Evolutionary conservation across 1,139 yeast genomes (phyloP).

Genomic region (Blastobotrys illinoisensis): DNA sequence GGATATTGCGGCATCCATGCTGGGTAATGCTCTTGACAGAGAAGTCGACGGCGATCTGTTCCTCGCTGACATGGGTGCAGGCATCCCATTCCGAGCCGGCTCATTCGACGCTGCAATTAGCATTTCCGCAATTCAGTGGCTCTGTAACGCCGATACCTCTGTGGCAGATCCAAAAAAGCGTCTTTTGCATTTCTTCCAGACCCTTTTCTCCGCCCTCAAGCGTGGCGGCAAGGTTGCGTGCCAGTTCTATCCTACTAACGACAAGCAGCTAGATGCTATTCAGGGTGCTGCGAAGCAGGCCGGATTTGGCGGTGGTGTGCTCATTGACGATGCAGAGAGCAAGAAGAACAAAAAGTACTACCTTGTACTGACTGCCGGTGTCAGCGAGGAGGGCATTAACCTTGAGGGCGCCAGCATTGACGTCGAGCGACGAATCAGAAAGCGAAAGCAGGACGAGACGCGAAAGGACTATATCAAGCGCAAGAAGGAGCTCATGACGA

Average conservation of each 20-base stretch:
- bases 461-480: conserved; percentile 77
- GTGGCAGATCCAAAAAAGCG: conserved; percentile 84
- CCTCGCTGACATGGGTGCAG: conserved; percentile 87
- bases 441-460: conserved; percentile 57
- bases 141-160: conserved; percentile 88
- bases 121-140: conserved; percentile 95
- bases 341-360: conserved; percentile 88
- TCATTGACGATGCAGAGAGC: conserved; percentile 89
- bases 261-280: conserved; percentile 72
- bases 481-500: conserved; percentile 90
- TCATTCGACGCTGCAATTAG: conserved; percentile 96
- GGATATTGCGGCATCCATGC: conserved; percentile 95
- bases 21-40: conserved; percentile 88
- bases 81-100: conserved; percentile 94
- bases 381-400: conserved; percentile 60
- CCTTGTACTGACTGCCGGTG: conserved; percentile 83
- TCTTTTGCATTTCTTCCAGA: conserved; percentile 74
- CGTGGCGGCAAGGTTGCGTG: conserved; percentile 97
- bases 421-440: conserved; percentile 43
- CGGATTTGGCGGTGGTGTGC: conserved; percentile 94
- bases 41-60: conserved; percentile 92
- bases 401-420: conserved; percentile 78
- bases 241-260: conserved; percentile 92
- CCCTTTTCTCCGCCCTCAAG: conserved; percentile 76
- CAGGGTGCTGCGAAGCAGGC: conserved; percentile 84